Conservation (phyloP, 768 basidiomycete species). For the Tubosaeta sp. region DNA sequence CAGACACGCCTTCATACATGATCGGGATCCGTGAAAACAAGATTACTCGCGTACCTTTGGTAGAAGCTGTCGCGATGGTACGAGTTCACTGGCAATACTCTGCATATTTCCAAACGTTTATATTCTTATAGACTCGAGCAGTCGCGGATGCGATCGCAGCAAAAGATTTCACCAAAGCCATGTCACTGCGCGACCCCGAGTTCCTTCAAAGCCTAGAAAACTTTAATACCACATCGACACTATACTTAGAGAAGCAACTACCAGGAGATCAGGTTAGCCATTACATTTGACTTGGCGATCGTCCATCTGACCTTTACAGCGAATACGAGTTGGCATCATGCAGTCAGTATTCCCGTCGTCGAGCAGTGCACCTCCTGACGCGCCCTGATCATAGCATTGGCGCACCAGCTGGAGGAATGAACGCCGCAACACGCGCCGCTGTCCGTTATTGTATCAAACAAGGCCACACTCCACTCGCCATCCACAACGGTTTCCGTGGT, state of each 20-base stretch:
- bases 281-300: background rate
- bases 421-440: constrained; percentile 92
- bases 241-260: constrained; percentile 51
- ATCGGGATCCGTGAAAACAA: constrained; percentile 96
- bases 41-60: constrained; percentile 83
- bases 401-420: constrained; percentile 98
- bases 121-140: constrained; percentile 63
- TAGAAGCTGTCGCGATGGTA: constrained; percentile 92
- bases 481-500: constrained; percentile 96
- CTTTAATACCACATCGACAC: constrained; percentile 69
- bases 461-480: constrained; percentile 88
- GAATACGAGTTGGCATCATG: constrained; percentile 77
- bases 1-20: constrained; percentile 94
- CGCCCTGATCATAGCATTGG: constrained; percentile 59
- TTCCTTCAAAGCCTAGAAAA: constrained; percentile 83
- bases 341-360: constrained; percentile 52
- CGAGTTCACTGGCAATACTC: background rate
- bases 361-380: background rate
- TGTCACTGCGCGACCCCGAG: constrained; percentile 87
- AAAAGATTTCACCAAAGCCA: constrained; percentile 83
- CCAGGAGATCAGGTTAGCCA: constrained; percentile 43
- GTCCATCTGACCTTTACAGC: constrained; percentile 36
- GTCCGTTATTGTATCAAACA: constrained; percentile 90
- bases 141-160: constrained; percentile 78
- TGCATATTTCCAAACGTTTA: constrained; percentile 2